phyloP scores from a whole-genome alignment of 2,329 filamentous ascomycete genomes.

The Penicillium brasilianum region DNA sequence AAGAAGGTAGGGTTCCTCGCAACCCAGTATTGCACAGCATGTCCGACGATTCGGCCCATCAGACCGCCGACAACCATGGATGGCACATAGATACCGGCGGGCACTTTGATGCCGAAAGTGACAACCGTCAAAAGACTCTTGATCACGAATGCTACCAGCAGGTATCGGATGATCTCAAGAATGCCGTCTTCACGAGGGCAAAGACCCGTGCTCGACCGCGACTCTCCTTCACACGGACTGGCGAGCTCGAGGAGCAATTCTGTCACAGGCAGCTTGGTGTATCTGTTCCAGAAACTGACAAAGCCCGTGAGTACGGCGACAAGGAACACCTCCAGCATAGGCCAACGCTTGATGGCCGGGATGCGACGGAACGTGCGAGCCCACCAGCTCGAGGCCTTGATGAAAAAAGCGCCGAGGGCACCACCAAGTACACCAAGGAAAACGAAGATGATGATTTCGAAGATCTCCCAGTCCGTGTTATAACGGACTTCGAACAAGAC shows the following conservation, averaged over 20 bases:
- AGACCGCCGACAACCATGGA: conserved; percentile 98
- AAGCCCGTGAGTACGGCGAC: conserved; percentile 85
- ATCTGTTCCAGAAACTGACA: conserved; percentile 89
- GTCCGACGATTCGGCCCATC: conserved; percentile 85
- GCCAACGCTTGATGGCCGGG: conserved; percentile 76
- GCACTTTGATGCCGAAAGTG: conserved; percentile 95
- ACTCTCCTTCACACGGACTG: conserved; percentile 75
- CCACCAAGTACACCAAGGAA: conserved; percentile 86
- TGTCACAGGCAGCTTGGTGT: conserved; percentile 86
- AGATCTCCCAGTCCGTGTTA: conserved; percentile 87
- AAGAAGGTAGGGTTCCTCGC: conserved; percentile 72
- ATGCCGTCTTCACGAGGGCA: conserved; percentile 81
- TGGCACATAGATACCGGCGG: conserved; percentile 95
- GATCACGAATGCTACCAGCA: conserved; percentile 81
- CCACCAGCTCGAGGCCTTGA: conserved; percentile 92
- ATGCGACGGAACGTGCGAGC: conserved; percentile 86
- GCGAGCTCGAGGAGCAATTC: conserved; percentile 90
- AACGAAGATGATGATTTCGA: conserved; percentile 85
- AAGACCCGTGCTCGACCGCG: conserved; percentile 72
- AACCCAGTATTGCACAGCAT: conserved; percentile 80
- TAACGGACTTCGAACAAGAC: conserved; percentile 96
- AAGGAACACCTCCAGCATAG: conserved; percentile 83
- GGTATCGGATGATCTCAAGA: conserved; percentile 71
- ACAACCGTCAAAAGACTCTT: conserved; percentile 88
- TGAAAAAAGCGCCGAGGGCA: conserved; percentile 85